Base-by-base conservation (phyloP, 2,329 filamentous ascomycete species). In the Diaporthe batatas region DNA sequence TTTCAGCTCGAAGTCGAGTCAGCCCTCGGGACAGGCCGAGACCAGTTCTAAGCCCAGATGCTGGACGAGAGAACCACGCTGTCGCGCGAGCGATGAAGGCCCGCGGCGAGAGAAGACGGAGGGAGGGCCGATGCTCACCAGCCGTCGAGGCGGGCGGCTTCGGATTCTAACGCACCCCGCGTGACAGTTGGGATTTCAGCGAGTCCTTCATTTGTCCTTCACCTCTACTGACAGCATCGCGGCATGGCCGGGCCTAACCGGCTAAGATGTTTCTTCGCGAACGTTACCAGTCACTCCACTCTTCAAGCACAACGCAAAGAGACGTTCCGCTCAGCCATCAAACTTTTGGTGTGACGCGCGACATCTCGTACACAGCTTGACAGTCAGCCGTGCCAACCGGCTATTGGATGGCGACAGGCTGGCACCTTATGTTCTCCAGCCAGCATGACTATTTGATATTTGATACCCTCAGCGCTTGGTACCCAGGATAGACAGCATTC, bases 71-170 rank as follows among this genome's bases (percentile, higher is more conserved):
- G 55, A 75, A 73, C 11, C 76, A 79, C 51, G 80, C 80, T 69
- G 76, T 80, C 16, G 76, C 77, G 7, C 77, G 76, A 34, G 78
- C 79, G n/a, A 79, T 79, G 54, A 77, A 77, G 70, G 77, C 78
- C 7, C 81, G 83, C n/a, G 81, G 81, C 36, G 77, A 80, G 64
- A 77, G 77, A 44, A 77, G 77, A 62, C 77, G 79, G 72, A 76
- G 80, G 53, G 81, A 82, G 70, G 79, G 79, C 39, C 74, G 76
- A 1, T 76, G 74, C 7, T 80, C 82, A n/a, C 80, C 82, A 10
- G 76, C 76, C 29, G 74, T 82, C 21, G 81, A 81, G 71, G 73
- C 80, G 6, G 80, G 80, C 11, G 77, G 78, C 3, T 78, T 77
- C 58, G 77, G 76, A 18, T 80, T 80, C 59, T 82, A n/a, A 72